These are phyloP conservation scores for Volvox africanus DNA, from an alignment of 139 green algal species.

Conservation along the genomic window DNA sequence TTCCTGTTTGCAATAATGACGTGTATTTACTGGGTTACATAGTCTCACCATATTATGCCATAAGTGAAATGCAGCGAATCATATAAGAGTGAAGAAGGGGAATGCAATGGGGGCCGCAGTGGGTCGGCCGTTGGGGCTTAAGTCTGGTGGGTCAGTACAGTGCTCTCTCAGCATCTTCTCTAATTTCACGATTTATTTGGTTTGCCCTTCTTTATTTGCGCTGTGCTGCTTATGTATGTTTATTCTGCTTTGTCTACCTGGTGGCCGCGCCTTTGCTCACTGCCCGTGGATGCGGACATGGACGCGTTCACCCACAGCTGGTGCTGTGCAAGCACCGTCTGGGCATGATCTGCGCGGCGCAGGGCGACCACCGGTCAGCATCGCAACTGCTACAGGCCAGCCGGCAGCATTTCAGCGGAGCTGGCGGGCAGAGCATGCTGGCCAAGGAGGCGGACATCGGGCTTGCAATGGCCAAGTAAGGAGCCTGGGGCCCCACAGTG, in stretches of 20 bases:
- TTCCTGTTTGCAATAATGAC: not conserved
- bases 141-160: too few species aligned
- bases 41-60: too few species aligned
- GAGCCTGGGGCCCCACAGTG: too few species aligned
- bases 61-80: too few species aligned
- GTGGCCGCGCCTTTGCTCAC: not conserved
- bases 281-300: not conserved
- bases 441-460: slow-evolving; percentile 69
- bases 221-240: not conserved
- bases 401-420: slow-evolving; percentile 51
- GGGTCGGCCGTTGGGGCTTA: too few species aligned
- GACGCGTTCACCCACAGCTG: slow-evolving; percentile 34
- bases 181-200: too few species aligned
- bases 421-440: slow-evolving; percentile 39
- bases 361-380: slow-evolving; percentile 61
- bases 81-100: too few species aligned
- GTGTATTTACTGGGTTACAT: too few species aligned
- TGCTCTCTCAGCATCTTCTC: too few species aligned
- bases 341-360: slow-evolving; percentile 72
- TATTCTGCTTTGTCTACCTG: not conserved
- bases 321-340: slow-evolving; percentile 70
- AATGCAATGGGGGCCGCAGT: too few species aligned
- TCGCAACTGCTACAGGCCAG: slow-evolving; percentile 60
- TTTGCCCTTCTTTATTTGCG: too few species aligned
- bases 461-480: slow-evolving; percentile 64